Evolutionary conservation across 306 rosid genomes (phyloP).

Genomic region (Sicyos edulis): DNA sequence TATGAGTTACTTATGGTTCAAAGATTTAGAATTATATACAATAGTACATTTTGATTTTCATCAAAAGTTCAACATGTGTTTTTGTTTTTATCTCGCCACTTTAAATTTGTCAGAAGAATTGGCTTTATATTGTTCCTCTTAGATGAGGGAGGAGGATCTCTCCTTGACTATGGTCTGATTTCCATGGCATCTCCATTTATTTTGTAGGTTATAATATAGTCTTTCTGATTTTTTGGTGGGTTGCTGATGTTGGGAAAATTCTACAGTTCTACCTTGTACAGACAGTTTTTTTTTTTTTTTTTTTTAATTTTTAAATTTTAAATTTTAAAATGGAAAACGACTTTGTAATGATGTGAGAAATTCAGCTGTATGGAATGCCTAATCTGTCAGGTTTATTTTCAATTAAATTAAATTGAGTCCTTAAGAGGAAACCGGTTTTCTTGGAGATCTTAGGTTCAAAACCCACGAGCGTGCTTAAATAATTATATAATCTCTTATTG

Average conservation of each 20-base stretch:
- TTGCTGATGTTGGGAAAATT: slow-evolving; percentile 13
- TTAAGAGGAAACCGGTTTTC: neutral
- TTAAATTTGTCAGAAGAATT: neutral
- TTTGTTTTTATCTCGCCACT: neutral
- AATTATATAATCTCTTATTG: too few relatives aligned
- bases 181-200: neutral
- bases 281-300: neutral
- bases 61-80: neutral
- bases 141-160: neutral
- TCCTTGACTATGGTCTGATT: neutral
- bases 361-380: neutral
- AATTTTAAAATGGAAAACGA: neutral
- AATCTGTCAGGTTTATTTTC: neutral
- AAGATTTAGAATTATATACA: neutral
- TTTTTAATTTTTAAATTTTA: neutral
- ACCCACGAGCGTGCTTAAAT: too few relatives aligned
- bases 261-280: neutral
- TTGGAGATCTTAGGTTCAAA: too few relatives aligned
- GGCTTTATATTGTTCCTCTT: neutral
- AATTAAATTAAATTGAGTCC: neutral
- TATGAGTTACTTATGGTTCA: neutral
- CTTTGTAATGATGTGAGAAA: neutral
- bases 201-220: neutral
- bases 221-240: slow-evolving; percentile 8
- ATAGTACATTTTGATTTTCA: neutral